A percentile compares a stretch with the other conserved stretches of the same genome.
These are phyloP conservation scores for Coniochaeta sp. DNA, from an alignment of 2,329 filamentous ascomycete genomes.

Conservation along the genomic window DNA sequence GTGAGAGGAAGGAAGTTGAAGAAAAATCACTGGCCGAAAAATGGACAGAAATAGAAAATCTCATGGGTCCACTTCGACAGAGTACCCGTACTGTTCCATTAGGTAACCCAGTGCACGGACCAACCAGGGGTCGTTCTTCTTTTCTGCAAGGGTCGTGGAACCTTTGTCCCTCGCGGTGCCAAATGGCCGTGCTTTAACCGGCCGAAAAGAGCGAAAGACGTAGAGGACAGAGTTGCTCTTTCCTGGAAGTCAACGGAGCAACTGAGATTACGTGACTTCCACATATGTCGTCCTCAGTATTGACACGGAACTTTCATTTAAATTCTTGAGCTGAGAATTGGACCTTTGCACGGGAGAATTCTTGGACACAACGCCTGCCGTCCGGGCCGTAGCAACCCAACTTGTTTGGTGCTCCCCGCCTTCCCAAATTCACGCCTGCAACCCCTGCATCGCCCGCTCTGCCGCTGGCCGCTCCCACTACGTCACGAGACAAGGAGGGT, in stretches of 20 bases:
- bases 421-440: background rate
- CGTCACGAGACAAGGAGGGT: slow-evolving; percentile 13
- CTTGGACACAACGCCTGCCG: background rate
- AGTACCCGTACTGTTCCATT: too few relatives aligned
- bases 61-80: background rate
- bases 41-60: background rate
- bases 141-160: background rate
- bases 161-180: background rate
- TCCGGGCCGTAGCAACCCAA: background rate
- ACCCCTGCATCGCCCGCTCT: background rate
- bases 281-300: too few relatives aligned
- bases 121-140: too few relatives aligned
- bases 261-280: too few relatives aligned
- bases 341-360: background rate
- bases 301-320: too few relatives aligned
- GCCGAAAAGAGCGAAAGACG: background rate
- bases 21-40: background rate
- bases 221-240: background rate
- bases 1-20: background rate
- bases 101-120: too few relatives aligned
- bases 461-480: slow-evolving; percentile 8
- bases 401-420: slow-evolving; percentile 5
- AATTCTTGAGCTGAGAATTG: too few relatives aligned
- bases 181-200: background rate
- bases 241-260: too few relatives aligned